phyloP scores from a whole-genome alignment of 805 yeast genomes.

The Barnettozyma siamensis region DNA sequence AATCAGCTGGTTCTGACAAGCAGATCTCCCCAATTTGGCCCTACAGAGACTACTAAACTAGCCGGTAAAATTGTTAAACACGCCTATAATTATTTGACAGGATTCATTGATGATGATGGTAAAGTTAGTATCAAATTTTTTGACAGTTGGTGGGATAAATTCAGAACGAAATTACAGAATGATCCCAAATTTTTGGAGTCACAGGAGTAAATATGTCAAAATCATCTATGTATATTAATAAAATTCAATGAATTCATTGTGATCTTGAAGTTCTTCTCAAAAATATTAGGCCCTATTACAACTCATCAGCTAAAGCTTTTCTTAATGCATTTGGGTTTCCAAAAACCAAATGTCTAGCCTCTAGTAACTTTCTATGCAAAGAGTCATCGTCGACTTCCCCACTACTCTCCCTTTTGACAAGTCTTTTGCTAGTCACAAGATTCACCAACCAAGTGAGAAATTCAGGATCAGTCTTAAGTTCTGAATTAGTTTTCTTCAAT shows the following conservation, averaged over 20 bases:
- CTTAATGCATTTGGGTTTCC: constrained; percentile 73
- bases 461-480: constrained; percentile 25
- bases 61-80: constrained; percentile 88
- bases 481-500: constrained; percentile 28
- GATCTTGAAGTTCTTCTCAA: no score
- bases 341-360: constrained; percentile 59
- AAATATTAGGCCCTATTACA: no score
- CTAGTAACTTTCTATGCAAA: constrained; percentile 35
- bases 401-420: constrained; percentile 19
- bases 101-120: constrained; percentile 77
- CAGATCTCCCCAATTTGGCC: constrained; percentile 24
- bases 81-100: constrained; percentile 85
- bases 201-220: no score
- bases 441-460: constrained; percentile 63
- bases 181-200: constrained; percentile 79
- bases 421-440: constrained; percentile 33
- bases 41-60: constrained; percentile 47
- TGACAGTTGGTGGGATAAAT: constrained; percentile 94
- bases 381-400: constrained; percentile 27
- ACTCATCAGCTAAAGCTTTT: constrained; percentile 51
- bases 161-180: constrained; percentile 63
- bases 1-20: constrained; percentile 25
- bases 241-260: no score
- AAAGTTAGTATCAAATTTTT: constrained; percentile 83
- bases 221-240: no score